phyloP scores from a whole-genome alignment of 371 early-diverging fungal species.

The Mucor racemosus region DNA sequence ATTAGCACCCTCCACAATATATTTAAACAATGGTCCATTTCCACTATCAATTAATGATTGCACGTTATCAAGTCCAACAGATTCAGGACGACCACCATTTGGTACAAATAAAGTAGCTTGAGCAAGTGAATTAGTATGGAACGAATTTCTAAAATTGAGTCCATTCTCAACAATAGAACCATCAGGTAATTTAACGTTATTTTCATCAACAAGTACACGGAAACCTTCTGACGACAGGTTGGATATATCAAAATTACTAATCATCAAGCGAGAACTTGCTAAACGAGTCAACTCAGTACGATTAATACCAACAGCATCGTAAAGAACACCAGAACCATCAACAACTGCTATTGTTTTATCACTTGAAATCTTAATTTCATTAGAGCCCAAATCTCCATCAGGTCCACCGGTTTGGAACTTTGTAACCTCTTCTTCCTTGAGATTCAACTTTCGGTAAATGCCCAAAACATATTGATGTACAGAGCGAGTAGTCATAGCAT shows the following conservation, averaged over 20 bases:
- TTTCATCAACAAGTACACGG: slow-evolving; percentile 93
- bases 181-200: slow-evolving; percentile 83
- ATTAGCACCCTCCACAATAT: slow-evolving; percentile 98
- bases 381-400: slow-evolving; percentile 97
- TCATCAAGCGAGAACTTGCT: slow-evolving; percentile 85
- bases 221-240: slow-evolving; percentile 87
- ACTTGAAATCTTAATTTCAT: slow-evolving; percentile 97
- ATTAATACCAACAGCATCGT: slow-evolving; percentile 90
- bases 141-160: slow-evolving; percentile 93
- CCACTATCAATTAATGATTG: slow-evolving; percentile 74
- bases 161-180: slow-evolving; percentile 90
- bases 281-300: slow-evolving; percentile 84
- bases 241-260: slow-evolving; percentile 82
- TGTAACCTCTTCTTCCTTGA: slow-evolving; percentile 78
- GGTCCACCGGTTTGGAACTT: slow-evolving; percentile 99
- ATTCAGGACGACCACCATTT: slow-evolving; percentile 98
- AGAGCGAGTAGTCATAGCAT: slow-evolving; percentile 98
- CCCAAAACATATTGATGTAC: slow-evolving; percentile 98
- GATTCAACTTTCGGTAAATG: slow-evolving; percentile 86
- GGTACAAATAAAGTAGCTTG: slow-evolving; percentile 94
- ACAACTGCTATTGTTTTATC: slow-evolving; percentile 95
- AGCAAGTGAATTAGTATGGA: slow-evolving; percentile 88
- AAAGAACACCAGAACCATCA: slow-evolving; percentile 96
- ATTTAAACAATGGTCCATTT: slow-evolving; percentile 94
- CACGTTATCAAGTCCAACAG: slow-evolving; percentile 94